A percentile compares a stretch with the other conserved stretches of the same genome.
Evolutionary conservation across 768 basidiomycete species (phyloP).

Genomic region (Boletus fagicola): DNA sequence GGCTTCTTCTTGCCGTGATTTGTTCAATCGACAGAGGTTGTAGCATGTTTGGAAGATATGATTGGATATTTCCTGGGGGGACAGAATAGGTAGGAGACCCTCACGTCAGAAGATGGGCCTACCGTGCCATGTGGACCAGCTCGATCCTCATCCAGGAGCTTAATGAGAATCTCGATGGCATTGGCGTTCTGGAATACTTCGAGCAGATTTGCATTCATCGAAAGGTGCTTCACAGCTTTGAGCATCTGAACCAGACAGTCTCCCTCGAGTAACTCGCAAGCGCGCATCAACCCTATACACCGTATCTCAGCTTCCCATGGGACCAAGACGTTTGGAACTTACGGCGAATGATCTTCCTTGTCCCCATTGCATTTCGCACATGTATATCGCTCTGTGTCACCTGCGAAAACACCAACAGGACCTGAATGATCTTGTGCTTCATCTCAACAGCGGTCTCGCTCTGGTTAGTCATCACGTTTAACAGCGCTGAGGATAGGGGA

Average conservation of each 20-base stretch:
- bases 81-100: background rate
- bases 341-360: slow-evolving; percentile 87
- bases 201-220: slow-evolving; percentile 86
- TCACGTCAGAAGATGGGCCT: slow-evolving; percentile 26
- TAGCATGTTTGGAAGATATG: slow-evolving; percentile 97
- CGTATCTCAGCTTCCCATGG: slow-evolving; percentile 1
- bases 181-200: slow-evolving; percentile 97
- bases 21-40: slow-evolving; percentile 93
- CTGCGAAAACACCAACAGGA: slow-evolving; percentile 88
- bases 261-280: slow-evolving; percentile 84
- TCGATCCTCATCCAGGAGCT: slow-evolving; percentile 77
- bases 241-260: slow-evolving; percentile 85
- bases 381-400: slow-evolving; percentile 95
- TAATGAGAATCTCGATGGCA: slow-evolving; percentile 86
- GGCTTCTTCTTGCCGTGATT: slow-evolving; percentile 93
- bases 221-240: slow-evolving; percentile 94
- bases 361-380: slow-evolving; percentile 89
- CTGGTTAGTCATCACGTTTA: slow-evolving; percentile 80
- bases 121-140: slow-evolving; percentile 80
- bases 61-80: slow-evolving; percentile 86
- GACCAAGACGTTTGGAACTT: slow-evolving; percentile 34
- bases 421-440: slow-evolving; percentile 87
- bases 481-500: slow-evolving; percentile 83
- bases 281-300: slow-evolving; percentile 72
- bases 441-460: slow-evolving; percentile 66